These are phyloP conservation scores for Ganoderma lucidum DNA, from an alignment of 1,284 basidiomycete species.

Conservation along the genomic window DNA sequence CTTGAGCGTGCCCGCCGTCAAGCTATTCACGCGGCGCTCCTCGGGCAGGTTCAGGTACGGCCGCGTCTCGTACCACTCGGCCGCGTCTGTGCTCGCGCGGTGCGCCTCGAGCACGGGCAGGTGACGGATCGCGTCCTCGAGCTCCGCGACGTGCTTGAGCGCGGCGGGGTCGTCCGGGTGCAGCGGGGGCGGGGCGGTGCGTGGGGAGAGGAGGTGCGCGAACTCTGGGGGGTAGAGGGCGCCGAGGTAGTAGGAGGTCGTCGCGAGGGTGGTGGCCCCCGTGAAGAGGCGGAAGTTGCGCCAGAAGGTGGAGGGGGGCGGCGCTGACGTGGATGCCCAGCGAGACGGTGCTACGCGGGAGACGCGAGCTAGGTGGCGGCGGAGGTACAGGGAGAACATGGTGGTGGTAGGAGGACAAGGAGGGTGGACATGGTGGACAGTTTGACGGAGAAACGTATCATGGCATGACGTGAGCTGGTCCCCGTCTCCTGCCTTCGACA, in stretches of 20 bases:
- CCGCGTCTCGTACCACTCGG: conserved; percentile 79
- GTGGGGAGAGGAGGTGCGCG: conserved; percentile 73
- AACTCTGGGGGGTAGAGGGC: conserved; percentile 71
- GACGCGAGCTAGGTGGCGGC: conserved; percentile 28
- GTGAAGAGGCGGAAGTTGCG: conserved; percentile 31
- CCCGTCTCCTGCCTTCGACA: not conserved
- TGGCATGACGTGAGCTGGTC: not conserved
- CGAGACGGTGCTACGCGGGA: conserved; percentile 20
- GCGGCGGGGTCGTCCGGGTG: conserved; percentile 70
- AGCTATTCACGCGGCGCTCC: conserved; percentile 76
- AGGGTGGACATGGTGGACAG: not conserved
- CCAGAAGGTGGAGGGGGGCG: conserved; percentile 27
- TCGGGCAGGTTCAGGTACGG: conserved; percentile 79
- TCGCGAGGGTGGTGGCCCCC: conserved; percentile 32
- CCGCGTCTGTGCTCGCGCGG: conserved; percentile 53
- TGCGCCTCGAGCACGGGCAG: conserved; percentile 69
- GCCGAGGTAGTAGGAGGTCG: conserved; percentile 57
- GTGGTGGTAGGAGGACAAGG: conserved; percentile 24
- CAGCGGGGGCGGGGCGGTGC: conserved; percentile 73
- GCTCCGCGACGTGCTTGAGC: conserved; percentile 59
- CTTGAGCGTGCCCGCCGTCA: conserved; percentile 85
- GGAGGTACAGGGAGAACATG: conserved; percentile 29
- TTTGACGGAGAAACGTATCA: not conserved
- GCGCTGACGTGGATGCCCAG: conserved; percentile 24
- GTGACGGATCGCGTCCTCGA: conserved; percentile 76